Conservation (phyloP, 2,329 filamentous ascomycete species). For the Phyllosticta capitalensis region DNA sequence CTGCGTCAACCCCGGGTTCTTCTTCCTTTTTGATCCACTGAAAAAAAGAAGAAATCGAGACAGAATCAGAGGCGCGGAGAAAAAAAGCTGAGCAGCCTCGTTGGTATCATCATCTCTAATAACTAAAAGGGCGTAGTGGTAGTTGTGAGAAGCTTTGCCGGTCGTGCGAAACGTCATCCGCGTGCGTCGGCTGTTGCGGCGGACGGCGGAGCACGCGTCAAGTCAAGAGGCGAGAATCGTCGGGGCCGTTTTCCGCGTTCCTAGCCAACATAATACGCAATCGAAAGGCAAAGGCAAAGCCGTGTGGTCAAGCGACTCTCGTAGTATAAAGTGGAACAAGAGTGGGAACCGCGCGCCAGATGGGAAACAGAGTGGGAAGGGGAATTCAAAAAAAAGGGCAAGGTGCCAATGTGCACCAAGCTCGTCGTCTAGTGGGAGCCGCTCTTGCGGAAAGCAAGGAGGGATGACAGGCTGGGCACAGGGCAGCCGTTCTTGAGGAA, state of each 20-base stretch:
- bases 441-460: conserved; percentile 75
- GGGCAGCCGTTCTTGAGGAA: conserved; percentile 75
- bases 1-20: neutral
- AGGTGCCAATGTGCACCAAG: neutral
- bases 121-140: neutral
- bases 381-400: neutral
- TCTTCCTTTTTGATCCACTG: neutral
- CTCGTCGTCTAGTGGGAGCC: conserved; percentile 35
- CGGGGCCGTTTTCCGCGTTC: neutral
- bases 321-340: neutral
- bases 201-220: no score
- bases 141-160: neutral
- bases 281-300: no score
- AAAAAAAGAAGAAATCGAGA: neutral
- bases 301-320: no score
- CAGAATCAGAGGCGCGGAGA: neutral
- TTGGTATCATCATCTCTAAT: neutral
- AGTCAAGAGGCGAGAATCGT: no score
- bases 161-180: neutral
- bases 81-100: neutral
- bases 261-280: neutral
- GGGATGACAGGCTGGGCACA: conserved; percentile 69
- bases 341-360: neutral
- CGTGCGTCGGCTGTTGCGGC: no score
- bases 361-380: neutral